A percentile compares a stretch with the other conserved stretches of the same genome.
Conservation (phyloP, 2,329 filamentous ascomycete genomes). For the Alternaria triticimaculans region DNA sequence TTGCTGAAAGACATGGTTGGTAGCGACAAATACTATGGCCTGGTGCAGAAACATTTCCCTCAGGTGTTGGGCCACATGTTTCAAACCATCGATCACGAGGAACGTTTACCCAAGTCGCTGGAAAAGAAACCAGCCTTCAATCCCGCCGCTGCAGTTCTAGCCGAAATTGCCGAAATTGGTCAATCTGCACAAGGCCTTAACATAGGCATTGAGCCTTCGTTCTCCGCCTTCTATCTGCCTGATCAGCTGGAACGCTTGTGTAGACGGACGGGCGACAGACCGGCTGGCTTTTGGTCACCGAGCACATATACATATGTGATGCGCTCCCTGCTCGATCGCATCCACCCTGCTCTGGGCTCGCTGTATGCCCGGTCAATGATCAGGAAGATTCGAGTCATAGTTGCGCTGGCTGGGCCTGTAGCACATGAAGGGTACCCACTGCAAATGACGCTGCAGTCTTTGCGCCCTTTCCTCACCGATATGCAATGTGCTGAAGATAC, state of each 20-base stretch:
- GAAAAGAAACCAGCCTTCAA: conserved; percentile 68
- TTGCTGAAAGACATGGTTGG: conserved; percentile 74
- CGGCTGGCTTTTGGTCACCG: conserved; percentile 74
- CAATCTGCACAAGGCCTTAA: conserved; percentile 71
- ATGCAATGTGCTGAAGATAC: conserved; percentile 89
- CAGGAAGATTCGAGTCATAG: conserved; percentile 81
- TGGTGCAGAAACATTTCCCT: conserved; percentile 74
- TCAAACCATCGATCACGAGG: conserved; percentile 63
- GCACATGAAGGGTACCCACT: conserved; percentile 82
- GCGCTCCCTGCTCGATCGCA: conserved; percentile 78
- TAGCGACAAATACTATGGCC: conserved; percentile 66
- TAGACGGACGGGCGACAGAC: conserved; percentile 67
- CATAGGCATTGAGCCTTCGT: conserved; percentile 84
- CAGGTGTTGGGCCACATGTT: conserved; percentile 80
- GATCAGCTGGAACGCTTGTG: conserved; percentile 82
- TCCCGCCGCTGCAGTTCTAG: conserved; percentile 69
- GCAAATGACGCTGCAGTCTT: conserved; percentile 85
- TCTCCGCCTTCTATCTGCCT: conserved; percentile 77
- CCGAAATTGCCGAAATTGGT: conserved; percentile 72
- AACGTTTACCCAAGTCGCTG: conserved; percentile 36
- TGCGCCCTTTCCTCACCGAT: conserved; percentile 80
- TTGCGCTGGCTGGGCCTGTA: conserved; percentile 76
- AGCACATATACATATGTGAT: conserved; percentile 75
- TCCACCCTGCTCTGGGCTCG: conserved; percentile 83
- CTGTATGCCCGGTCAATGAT: conserved; percentile 86